phyloP scores from a whole-genome alignment of 306 rosid genomes.

The Trichosanthes cucumerina region DNA sequence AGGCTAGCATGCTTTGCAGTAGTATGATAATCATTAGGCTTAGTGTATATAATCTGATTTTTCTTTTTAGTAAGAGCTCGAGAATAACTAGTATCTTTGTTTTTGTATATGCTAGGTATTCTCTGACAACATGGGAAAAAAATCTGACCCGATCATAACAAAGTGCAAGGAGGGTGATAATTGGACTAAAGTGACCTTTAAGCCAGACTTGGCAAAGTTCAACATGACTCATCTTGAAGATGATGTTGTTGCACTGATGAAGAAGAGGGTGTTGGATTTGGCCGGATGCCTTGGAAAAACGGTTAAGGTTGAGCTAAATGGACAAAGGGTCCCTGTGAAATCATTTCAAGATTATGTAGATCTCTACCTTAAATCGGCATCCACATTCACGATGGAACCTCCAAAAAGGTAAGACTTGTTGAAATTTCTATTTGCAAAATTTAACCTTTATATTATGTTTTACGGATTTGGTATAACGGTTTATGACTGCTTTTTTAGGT shows the following conservation, averaged over 20 bases:
- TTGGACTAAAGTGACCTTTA: slow-evolving; percentile 89
- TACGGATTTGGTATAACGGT: neutral
- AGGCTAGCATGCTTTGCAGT: neutral
- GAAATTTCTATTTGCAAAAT: neutral
- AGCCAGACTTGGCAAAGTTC: slow-evolving; percentile 78
- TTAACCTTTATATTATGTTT: neutral
- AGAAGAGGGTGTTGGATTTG: slow-evolving; percentile 78
- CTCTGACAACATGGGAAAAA: slow-evolving; percentile 67
- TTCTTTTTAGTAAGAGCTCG: neutral
- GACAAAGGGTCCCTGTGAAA: slow-evolving; percentile 39
- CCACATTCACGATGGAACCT: slow-evolving; percentile 29
- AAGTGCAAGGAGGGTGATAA: slow-evolving; percentile 71
- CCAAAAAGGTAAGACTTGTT: slow-evolving; percentile 47
- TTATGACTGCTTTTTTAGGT: slow-evolving; percentile 25
- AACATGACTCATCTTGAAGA: slow-evolving; percentile 79
- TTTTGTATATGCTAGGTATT: slow-evolving; percentile 41
- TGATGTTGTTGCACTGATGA: slow-evolving; percentile 89
- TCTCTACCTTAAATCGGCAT: slow-evolving; percentile 60
- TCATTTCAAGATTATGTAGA: slow-evolving; percentile 74
- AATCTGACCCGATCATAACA: slow-evolving; percentile 56
- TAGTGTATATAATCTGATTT: neutral
- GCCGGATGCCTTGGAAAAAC: slow-evolving; percentile 92
- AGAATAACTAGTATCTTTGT: neutral
- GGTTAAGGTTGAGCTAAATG: slow-evolving; percentile 86
- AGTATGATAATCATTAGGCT: neutral